Evolutionary conservation across 192 early-diverging fungal genomes (phyloP).

Genomic region (Bifiguratus adelaidae): DNA sequence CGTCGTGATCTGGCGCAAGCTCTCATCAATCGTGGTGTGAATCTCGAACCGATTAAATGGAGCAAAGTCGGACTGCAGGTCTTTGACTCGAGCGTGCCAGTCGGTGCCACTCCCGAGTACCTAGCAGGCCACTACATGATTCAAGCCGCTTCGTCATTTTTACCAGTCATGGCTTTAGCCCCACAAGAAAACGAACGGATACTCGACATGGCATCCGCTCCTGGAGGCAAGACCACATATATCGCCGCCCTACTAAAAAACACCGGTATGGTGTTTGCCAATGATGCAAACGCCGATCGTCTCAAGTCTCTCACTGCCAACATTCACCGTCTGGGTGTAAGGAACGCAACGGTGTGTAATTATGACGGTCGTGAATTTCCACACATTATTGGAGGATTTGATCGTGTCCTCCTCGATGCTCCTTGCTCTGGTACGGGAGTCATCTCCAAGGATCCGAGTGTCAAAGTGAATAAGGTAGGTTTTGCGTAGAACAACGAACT

Average conservation of each 20-base stretch:
- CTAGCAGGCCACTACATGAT: slow-evolving; percentile 99
- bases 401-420: slow-evolving; percentile 93
- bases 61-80: slow-evolving; percentile 94
- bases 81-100: slow-evolving; percentile 90
- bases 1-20: slow-evolving; percentile 91
- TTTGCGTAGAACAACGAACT: background rate
- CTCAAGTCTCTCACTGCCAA: slow-evolving; percentile 86
- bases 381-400: slow-evolving; percentile 92
- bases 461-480: slow-evolving; percentile 83
- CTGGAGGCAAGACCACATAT: slow-evolving; percentile 97
- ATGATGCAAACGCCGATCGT: slow-evolving; percentile 93
- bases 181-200: slow-evolving; percentile 92
- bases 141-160: slow-evolving; percentile 94
- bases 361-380: slow-evolving; percentile 99
- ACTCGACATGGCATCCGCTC: slow-evolving; percentile 96
- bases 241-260: slow-evolving; percentile 94
- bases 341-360: slow-evolving; percentile 85
- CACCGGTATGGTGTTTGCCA: slow-evolving; percentile 94
- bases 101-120: slow-evolving; percentile 98
- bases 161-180: slow-evolving; percentile 92
- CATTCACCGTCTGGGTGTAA: slow-evolving; percentile 80
- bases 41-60: slow-evolving; percentile 98
- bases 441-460: slow-evolving; percentile 94
- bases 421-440: slow-evolving; percentile 99
- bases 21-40: slow-evolving; percentile 91